Percentiles rank a stretch among this genome's conserved stretches.
Evolutionary conservation across 306 rosid genomes (phyloP).

Genomic region (Gastrolobium bilobum): DNA sequence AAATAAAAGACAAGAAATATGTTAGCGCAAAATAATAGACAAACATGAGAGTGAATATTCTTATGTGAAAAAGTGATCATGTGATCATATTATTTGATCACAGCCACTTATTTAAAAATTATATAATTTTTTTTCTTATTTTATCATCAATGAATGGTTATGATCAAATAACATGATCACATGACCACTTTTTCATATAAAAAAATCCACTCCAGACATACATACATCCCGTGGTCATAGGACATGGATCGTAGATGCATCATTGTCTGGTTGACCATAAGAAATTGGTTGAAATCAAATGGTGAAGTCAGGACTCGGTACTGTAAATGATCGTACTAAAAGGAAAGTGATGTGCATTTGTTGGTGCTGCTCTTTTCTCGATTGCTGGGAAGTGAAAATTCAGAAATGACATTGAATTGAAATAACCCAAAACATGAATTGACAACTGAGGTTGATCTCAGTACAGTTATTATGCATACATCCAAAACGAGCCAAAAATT

Average conservation of each 20-base stretch:
- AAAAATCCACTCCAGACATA: too few species aligned
- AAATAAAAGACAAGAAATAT: too few species aligned
- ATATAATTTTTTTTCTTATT: too few species aligned
- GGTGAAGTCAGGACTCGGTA: constrained; percentile 2
- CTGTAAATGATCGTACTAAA: constrained; percentile 35
- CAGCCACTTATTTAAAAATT: too few species aligned
- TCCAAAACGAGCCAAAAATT: constrained; percentile 9
- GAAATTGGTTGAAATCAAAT: neutral
- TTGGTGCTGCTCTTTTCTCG: constrained; percentile 32
- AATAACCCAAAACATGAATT: constrained; percentile 58
- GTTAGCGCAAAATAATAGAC: too few species aligned
- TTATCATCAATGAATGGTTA: too few species aligned
- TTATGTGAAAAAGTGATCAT: too few species aligned
- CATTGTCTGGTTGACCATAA: constrained; percentile 12
- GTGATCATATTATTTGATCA: too few species aligned
- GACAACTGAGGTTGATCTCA: constrained; percentile 57
- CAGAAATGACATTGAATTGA: constrained; percentile 52
- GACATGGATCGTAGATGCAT: neutral
- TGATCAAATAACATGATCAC: too few species aligned
- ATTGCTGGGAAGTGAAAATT: constrained; percentile 40
- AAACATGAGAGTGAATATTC: too few species aligned
- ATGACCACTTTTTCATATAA: too few species aligned
- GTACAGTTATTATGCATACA: neutral
- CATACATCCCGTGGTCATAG: neutral
- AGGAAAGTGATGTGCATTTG: constrained; percentile 15